Base-by-base conservation (phyloP, 352 stramenopile species). In the Elongisporangium prolatum region DNA sequence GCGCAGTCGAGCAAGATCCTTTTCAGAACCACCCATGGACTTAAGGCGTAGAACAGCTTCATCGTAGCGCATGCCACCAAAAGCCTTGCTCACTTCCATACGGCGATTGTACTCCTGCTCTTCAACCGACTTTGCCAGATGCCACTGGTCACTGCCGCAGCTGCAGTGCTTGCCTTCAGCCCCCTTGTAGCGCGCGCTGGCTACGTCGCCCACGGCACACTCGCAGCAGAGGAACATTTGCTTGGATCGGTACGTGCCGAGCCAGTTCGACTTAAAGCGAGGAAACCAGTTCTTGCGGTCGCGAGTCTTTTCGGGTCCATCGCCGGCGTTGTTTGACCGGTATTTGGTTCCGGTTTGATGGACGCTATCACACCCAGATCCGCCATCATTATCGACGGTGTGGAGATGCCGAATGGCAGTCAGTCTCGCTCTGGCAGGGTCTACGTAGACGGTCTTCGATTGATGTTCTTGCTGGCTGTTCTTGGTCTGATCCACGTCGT, bases 261-360 rank as follows among this genome's bases (percentile, higher is more conserved):
- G 68, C 79, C 83, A 90, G 52, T 91, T 94, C 48, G 83, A 93
- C 64, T 94, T 94, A 71, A 94, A 94, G 54, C 85, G 85, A 25
- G 85, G 85, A 63, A 94, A 94, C 85, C 85, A 94, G 57, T 72
- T 86, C 67, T 91, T 91, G 67, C 83, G 83, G 63, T 94, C 85
- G 62, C 85, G 80, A 20, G 85, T 94, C 74, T 94, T 94, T 70
- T 94, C 85, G 11, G 85, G 85, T 34, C 79, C 80, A 28, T 91
- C 82, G 52, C 82, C 79, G 16, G 82, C 80, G 58, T 80, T 88
- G 64, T 91, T 91, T 24, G 79, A 89, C 48, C 81, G 80, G 57
- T 88, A 91, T 13, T 61, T 58, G 3, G 75, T 80, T 13, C 81
- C 81, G 18, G 66, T 87, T 48, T 91, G 81, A 59, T 84, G 75